Conservation (phyloP, 2,329 filamentous ascomycete species). For the Chaetothyriales sp. region DNA sequence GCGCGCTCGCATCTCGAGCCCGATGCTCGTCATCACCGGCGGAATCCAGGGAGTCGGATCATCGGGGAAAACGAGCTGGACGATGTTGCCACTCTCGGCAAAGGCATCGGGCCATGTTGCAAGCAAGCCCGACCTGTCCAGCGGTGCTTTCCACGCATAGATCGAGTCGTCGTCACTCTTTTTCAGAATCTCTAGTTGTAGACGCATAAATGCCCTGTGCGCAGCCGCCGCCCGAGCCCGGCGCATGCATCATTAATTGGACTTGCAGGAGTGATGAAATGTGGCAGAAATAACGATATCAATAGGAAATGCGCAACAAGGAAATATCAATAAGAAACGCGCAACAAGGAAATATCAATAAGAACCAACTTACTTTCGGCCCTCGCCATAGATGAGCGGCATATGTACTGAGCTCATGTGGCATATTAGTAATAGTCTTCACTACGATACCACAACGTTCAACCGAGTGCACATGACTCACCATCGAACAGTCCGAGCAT, state of each 20-base stretch:
- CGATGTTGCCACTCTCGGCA: constrained; percentile 1
- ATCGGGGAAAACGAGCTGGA: neutral
- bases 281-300: too few species aligned
- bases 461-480: neutral
- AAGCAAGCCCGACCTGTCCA: neutral
- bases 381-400: constrained; percentile 3
- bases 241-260: too few species aligned
- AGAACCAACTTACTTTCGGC: constrained; percentile 1
- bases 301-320: too few species aligned
- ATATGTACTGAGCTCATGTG: constrained; percentile 1
- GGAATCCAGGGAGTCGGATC: constrained; percentile 2
- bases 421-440: too few species aligned
- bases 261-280: neutral
- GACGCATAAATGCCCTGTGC: constrained; percentile 16
- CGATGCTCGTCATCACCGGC: constrained; percentile 1
- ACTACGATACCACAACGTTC: neutral
- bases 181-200: constrained; percentile 13
- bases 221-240: constrained; percentile 1
- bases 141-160: constrained; percentile 6
- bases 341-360: neutral
- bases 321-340: too few species aligned
- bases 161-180: constrained; percentile 8
- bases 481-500: constrained; percentile 4
- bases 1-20: neutral
- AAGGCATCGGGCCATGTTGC: constrained; percentile 2